Base-by-base conservation (phyloP, 306 rosid species). In the Macrotyloma uniflorum region DNA sequence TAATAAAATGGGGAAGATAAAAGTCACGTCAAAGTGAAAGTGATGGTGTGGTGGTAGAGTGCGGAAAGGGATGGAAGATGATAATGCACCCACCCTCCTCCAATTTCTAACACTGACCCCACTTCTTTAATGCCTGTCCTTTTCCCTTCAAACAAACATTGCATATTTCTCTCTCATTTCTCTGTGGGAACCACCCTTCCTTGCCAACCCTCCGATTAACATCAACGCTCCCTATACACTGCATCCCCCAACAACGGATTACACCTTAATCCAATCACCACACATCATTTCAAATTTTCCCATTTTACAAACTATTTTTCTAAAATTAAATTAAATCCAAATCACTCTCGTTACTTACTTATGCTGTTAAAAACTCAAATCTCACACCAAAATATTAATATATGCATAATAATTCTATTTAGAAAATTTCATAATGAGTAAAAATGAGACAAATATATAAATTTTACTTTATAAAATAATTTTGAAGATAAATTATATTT, bases 91-190 rank as follows among this genome's bases (percentile, higher is more conserved):
- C 88, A 69, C 55, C 75, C 81, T 78, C 40, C 68, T 8, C 43
- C 43, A 58, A 55, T 69, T 74, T 47, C 59, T 8, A 5, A 69
- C 16, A 22, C 26, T 32, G 81, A 83, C 55, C 91, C 98, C 98
- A 90, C 91, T 80, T 74, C 43, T 63, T 62, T 57, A 87, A 83
- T 90, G 97, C 84, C 8, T 75, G 88, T 82, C 86, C 23, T 75
- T 82, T 85, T 85, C 86, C 63, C 85, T 69, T 35, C 26, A 73
- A 57, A 75, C 69, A 71, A 23, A 77, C 54, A 18, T 3, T n/a
- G n/a, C n/a, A n/a, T n/a, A n/a, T n/a, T n/a, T n/a, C n/a, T n/a
- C 57, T 32, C 46, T 67, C 79, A 80, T 38, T 68, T 4, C 36
- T 1, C 36, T 74, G 65, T 74, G 80, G 73, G 79, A 59, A 4